These are phyloP conservation scores for Raphidocelis subcapitata DNA, from an alignment of 139 green algal species.

Conservation along the genomic window DNA sequence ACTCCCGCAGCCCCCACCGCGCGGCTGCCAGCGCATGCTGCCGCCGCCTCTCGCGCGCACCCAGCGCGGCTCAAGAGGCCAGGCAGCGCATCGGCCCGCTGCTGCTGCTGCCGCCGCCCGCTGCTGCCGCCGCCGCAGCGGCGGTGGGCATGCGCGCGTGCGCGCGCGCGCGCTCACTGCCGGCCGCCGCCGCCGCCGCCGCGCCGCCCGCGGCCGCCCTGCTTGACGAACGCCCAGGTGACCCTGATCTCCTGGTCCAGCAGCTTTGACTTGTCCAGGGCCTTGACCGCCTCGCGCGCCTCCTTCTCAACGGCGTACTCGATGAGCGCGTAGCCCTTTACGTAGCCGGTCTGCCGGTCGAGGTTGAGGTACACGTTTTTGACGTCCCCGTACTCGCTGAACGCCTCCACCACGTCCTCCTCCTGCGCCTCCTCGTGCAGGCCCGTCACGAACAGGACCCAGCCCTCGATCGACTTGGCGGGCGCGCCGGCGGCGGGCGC, in stretches of 20 bases:
- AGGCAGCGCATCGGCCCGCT: too few relatives aligned
- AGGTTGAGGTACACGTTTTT: constrained; percentile 98
- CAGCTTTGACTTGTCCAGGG: constrained; percentile 82
- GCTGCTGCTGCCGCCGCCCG: too few relatives aligned
- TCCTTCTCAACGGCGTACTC: constrained; percentile 89
- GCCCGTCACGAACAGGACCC: constrained; percentile 89
- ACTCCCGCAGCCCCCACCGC: too few relatives aligned
- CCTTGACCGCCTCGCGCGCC: constrained; percentile 83
- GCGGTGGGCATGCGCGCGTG: too few relatives aligned
- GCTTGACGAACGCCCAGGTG: constrained; percentile 28
- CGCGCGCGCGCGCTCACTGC: too few relatives aligned
- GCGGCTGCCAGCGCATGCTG: too few relatives aligned
- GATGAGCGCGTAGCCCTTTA: constrained; percentile 94
- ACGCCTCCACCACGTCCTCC: constrained; percentile 92
- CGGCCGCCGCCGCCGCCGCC: too few relatives aligned
- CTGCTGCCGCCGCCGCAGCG: too few relatives aligned
- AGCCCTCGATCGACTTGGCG: constrained; percentile 83
- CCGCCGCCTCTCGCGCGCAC: too few relatives aligned
- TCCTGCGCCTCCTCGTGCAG: constrained; percentile 96
- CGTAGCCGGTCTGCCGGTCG: constrained; percentile 92
- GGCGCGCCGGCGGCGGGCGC: neutral
- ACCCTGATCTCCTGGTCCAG: constrained; percentile 66
- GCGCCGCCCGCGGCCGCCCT: too few relatives aligned
- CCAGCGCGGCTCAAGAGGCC: too few relatives aligned
- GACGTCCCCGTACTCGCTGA: constrained; percentile 92